phyloP scores from a whole-genome alignment of 805 yeast genomes.

The Cyberlindnera xylosilytica region DNA sequence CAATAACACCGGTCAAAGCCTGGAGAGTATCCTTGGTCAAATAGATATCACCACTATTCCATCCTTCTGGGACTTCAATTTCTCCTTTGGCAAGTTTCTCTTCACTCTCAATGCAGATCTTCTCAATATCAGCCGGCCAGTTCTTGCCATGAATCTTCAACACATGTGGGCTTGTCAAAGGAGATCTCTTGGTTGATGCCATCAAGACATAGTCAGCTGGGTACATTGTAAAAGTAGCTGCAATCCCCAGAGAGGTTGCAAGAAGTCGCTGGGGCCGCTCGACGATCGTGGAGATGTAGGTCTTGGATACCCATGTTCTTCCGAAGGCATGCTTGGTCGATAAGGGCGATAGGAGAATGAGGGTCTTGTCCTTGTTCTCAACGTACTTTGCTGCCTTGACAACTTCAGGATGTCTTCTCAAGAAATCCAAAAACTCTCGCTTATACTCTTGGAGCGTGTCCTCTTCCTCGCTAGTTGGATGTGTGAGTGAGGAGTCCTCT shows the following conservation, averaged over 20 bases:
- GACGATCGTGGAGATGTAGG: conserved; percentile 64
- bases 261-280: conserved; percentile 79
- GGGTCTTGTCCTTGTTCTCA: conserved; percentile 45
- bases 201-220: conserved; percentile 55
- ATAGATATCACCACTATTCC: conserved; percentile 85
- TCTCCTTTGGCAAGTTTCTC: conserved; percentile 48
- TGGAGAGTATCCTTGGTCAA: conserved; percentile 59
- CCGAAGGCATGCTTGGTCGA: conserved; percentile 72
- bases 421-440: conserved; percentile 41
- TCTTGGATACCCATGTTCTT: conserved; percentile 71
- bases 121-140: conserved; percentile 62
- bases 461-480: not conserved
- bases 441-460: conserved; percentile 38
- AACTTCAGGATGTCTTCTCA: conserved; percentile 36
- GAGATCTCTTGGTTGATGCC: conserved; percentile 44
- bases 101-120: conserved; percentile 58
- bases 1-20: conserved; percentile 75
- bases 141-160: conserved; percentile 65
- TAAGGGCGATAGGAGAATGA: conserved; percentile 64
- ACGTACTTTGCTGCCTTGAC: conserved; percentile 33
- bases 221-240: conserved; percentile 67
- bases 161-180: conserved; percentile 59
- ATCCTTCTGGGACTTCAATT: conserved; percentile 73
- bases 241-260: conserved; percentile 75
- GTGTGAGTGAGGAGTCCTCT: not conserved